Percentiles rank a stretch among this genome's conserved stretches.
Evolutionary conservation across 1,284 basidiomycete species (phyloP).

Genomic region (Trichosporon sp.): DNA sequence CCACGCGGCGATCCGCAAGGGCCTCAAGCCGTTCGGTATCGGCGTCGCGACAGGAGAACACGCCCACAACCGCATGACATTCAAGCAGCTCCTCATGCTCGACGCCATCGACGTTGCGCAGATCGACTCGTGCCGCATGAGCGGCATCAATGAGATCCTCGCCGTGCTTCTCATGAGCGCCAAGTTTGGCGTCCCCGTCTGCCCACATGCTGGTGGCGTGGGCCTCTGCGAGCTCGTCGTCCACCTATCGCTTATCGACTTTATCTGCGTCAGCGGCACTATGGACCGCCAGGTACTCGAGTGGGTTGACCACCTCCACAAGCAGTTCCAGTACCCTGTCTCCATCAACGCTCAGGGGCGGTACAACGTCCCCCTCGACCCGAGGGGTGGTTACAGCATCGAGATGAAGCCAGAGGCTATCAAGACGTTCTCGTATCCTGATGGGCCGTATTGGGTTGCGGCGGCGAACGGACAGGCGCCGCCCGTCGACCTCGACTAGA

Average conservation of each 20-base stretch:
- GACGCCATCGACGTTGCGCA: constrained; percentile 93
- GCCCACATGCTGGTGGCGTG: constrained; percentile 88
- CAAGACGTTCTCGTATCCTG: constrained; percentile 47
- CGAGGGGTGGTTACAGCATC: constrained; percentile 49
- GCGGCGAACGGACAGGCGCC: constrained; percentile 34
- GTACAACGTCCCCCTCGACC: constrained; percentile 60
- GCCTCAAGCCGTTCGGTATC: constrained; percentile 71
- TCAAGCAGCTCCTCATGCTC: constrained; percentile 91
- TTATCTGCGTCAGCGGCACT: constrained; percentile 79
- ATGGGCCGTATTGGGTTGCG: constrained; percentile 49
- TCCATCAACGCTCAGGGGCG: constrained; percentile 78
- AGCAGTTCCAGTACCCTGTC: constrained; percentile 83
- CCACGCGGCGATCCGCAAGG: constrained; percentile 53
- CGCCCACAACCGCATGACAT: constrained; percentile 92
- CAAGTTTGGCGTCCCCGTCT: constrained; percentile 78
- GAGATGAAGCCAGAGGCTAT: constrained; percentile 50
- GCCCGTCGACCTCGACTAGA: constrained; percentile 6
- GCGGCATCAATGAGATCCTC: constrained; percentile 87
- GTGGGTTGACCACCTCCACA: constrained; percentile 69
- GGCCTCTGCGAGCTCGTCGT: constrained; percentile 73
- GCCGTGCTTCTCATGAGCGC: constrained; percentile 90
- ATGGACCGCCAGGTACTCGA: constrained; percentile 83
- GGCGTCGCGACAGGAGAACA: constrained; percentile 95
- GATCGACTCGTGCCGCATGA: constrained; percentile 88
- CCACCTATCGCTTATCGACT: constrained; percentile 67